phyloP scores from a whole-genome alignment of 805 yeast genomes.

The Lipomyces spencermartinsiae region DNA sequence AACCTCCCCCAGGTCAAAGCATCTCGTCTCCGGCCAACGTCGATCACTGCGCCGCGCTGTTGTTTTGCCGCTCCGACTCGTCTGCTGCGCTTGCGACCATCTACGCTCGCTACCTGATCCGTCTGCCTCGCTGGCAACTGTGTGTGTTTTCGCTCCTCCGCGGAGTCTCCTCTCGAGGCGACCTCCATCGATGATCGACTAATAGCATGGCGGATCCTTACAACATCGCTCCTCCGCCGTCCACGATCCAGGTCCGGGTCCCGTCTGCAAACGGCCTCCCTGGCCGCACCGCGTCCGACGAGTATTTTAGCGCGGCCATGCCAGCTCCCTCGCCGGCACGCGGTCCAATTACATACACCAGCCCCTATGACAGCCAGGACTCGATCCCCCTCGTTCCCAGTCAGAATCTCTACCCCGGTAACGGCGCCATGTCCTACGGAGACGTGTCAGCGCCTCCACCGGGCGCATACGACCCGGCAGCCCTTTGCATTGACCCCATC shows the following conservation, averaged over 20 bases:
- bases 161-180: slow-evolving; percentile 7
- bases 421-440: slow-evolving; percentile 4
- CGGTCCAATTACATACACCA: neutral
- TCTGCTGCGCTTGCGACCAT: slow-evolving; percentile 1
- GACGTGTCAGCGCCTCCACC: slow-evolving; percentile 1
- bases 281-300: slow-evolving; percentile 3
- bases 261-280: neutral
- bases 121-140: neutral
- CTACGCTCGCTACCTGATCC: slow-evolving; percentile 3
- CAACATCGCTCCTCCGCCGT: neutral
- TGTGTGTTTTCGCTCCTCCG: neutral
- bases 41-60: slow-evolving; percentile 3
- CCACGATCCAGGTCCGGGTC: slow-evolving; percentile 1
- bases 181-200: slow-evolving; percentile 7
- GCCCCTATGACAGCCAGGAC: neutral
- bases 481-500: slow-evolving; percentile 12
- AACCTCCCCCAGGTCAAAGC: neutral
- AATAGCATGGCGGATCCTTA: slow-evolving; percentile 7
- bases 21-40: slow-evolving; percentile 8
- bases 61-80: neutral
- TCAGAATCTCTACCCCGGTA: neutral
- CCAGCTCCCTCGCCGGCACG: neutral
- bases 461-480: slow-evolving; percentile 5
- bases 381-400: neutral
- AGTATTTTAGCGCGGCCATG: slow-evolving; percentile 6